Base-by-base conservation (phyloP, 2,329 filamentous ascomycete species). In the Ophiostoma sp. region DNA sequence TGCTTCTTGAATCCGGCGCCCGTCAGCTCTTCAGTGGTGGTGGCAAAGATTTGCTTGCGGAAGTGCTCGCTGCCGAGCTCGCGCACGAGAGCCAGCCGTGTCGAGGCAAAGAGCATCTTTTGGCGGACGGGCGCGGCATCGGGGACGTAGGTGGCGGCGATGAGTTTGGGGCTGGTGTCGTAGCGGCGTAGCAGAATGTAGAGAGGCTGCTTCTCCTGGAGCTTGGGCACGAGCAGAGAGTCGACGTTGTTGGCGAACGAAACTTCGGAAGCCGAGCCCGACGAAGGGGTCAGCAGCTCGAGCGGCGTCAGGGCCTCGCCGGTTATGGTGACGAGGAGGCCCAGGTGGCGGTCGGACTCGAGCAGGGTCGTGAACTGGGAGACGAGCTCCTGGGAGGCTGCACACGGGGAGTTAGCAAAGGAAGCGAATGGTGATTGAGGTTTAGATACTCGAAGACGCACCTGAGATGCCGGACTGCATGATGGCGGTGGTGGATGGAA, bases 31-130 rank as follows among this genome's bases (percentile, higher is more conserved):
- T 89, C 87, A 31, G 89, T 84, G 55, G 86, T 88, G 0, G 92
- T 95, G 12, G 87, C 89, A 79, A 95, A 94, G 57, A 95, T 85
- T 31, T 89, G 92, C 80, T 95, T 92, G 70, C 91, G 85, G 82
- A 96, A 95, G 78, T 93, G 87, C 80, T 96, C 93, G 71, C 89
- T 88, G 63, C 93, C 93, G 11, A 96, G 85, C 82, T 95, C 92
- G 57, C 93, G 88, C 69, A 91, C 88, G 0, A 96, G 86, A 0
- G 92, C 93, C 77, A 95, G 85, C 11, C 92, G 88, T 36, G 93
- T 95, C 31, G 90, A 89, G 6, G 93, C 93, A 81, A 95, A 95
- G 28, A 96, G 87, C 91, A 93, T 96, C 86, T 96, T 96, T 80
- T 94, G 91, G 52, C 93, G 90, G 73, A 96, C 93, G 36, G 91